phyloP scores from a whole-genome alignment of 768 basidiomycete genomes.

The Candolleomyces efflorescens region DNA sequence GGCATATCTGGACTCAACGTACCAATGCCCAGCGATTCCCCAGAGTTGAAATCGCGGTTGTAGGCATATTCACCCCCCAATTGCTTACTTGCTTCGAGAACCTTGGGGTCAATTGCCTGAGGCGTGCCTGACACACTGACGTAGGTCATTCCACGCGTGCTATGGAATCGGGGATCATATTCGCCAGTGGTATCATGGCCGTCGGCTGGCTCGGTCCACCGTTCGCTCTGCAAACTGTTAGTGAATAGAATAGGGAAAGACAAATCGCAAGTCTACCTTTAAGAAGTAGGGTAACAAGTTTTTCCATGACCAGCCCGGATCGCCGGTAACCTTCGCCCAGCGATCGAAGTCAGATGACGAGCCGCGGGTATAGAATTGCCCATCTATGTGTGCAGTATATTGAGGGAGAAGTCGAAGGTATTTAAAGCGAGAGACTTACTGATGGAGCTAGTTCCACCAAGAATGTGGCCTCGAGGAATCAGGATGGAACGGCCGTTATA shows the following conservation, averaged over 20 bases:
- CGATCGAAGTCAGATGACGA: constrained; percentile 12
- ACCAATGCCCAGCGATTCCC: constrained; percentile 38
- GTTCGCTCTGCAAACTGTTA: constrained; percentile 18
- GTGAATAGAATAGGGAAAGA: neutral
- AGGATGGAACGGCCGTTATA: constrained; percentile 19
- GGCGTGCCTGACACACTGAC: constrained; percentile 26
- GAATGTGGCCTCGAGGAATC: constrained; percentile 23
- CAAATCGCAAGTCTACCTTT: neutral
- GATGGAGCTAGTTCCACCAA: constrained; percentile 28
- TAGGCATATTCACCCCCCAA: constrained; percentile 33
- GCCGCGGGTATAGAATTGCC: constrained; percentile 11
- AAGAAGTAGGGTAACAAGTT: constrained; percentile 6
- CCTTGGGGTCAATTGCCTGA: constrained; percentile 23
- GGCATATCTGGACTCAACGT: constrained; percentile 1
- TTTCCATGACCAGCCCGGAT: constrained; percentile 10
- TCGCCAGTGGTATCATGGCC: constrained; percentile 27
- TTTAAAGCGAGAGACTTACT: constrained; percentile 17
- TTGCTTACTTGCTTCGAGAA: constrained; percentile 31
- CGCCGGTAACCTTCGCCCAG: constrained; percentile 5
- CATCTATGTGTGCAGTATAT: constrained; percentile 3
- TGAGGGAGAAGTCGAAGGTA: neutral
- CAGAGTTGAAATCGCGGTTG: constrained; percentile 39
- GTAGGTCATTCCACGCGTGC: constrained; percentile 19
- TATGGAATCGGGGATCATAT: constrained; percentile 29
- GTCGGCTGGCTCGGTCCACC: constrained; percentile 24